These are phyloP conservation scores for Musa schizocarpa DNA, from an alignment of 176 grass and related monocot genomes.

Conservation along the genomic window DNA sequence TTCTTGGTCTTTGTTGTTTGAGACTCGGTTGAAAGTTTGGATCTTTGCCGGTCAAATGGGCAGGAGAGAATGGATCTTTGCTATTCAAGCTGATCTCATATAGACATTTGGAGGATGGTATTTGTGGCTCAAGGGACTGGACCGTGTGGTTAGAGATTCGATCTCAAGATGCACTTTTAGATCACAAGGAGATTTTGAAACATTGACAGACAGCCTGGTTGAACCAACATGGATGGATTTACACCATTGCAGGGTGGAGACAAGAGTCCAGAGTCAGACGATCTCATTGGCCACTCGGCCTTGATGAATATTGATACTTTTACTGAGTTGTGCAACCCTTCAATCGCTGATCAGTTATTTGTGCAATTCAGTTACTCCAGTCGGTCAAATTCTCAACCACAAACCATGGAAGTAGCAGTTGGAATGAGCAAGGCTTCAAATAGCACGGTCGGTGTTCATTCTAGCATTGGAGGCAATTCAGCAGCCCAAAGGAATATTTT, in stretches of 20 bases:
- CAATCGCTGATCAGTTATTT: slow-evolving; percentile 8
- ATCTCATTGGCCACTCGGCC: background rate
- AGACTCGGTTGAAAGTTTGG: background rate
- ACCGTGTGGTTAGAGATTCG: background rate
- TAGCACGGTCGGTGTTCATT: background rate
- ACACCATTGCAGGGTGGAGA: background rate
- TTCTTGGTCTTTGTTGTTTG: background rate
- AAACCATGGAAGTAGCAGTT: background rate
- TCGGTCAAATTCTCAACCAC: background rate
- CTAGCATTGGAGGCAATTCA: background rate
- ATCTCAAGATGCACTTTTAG: background rate
- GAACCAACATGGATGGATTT: slow-evolving; percentile 3
- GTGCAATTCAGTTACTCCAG: slow-evolving; percentile 1
- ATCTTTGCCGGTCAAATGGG: too few species aligned
- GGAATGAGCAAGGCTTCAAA: background rate
- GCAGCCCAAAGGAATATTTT: background rate
- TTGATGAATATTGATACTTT: slow-evolving; percentile 21
- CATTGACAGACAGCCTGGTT: background rate
- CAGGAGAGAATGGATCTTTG: background rate
- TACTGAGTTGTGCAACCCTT: slow-evolving; percentile 7
- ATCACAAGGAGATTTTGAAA: background rate
- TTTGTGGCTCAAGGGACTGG: background rate
- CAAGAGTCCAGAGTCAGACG: background rate
- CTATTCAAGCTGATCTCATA: background rate
- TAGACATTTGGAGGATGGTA: background rate